phyloP scores from a whole-genome alignment of 2,329 filamentous ascomycete species.

The Paraphaeosphaeria sporulosa region DNA sequence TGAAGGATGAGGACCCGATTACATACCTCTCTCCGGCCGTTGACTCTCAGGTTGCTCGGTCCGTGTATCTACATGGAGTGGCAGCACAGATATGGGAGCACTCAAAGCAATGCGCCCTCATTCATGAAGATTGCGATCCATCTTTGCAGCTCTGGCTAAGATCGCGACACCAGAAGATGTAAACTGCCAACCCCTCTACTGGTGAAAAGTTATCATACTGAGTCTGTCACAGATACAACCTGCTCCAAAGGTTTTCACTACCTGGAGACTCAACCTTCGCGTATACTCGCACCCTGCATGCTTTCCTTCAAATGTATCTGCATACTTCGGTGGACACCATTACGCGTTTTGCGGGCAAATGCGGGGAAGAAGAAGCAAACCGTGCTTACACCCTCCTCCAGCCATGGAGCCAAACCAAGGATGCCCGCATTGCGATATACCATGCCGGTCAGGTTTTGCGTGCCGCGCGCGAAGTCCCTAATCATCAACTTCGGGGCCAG shows the following conservation, averaged over 20 bases:
- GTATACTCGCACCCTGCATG: slow-evolving; percentile 44
- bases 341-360: slow-evolving; percentile 70
- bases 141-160: slow-evolving; percentile 29
- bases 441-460: slow-evolving; percentile 30
- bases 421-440: slow-evolving; percentile 26
- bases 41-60: slow-evolving; percentile 49
- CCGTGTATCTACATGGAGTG: slow-evolving; percentile 25
- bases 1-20: slow-evolving; percentile 56
- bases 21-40: slow-evolving; percentile 59
- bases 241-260: slow-evolving; percentile 50
- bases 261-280: slow-evolving; percentile 14
- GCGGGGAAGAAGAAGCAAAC: slow-evolving; percentile 69
- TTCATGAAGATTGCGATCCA: slow-evolving; percentile 23
- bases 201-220: slow-evolving; percentile 59
- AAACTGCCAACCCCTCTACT: not conserved
- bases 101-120: slow-evolving; percentile 23
- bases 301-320: slow-evolving; percentile 67
- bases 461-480: slow-evolving; percentile 22
- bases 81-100: slow-evolving; percentile 31
- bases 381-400: slow-evolving; percentile 65
- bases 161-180: slow-evolving; percentile 26
- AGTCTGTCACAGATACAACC: slow-evolving; percentile 55
- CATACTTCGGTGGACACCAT: slow-evolving; percentile 69
- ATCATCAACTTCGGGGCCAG: slow-evolving; percentile 28
- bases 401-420: slow-evolving; percentile 55